phyloP scores from a whole-genome alignment of 1,139 yeast species.

The Hansenula lynferdii region DNA sequence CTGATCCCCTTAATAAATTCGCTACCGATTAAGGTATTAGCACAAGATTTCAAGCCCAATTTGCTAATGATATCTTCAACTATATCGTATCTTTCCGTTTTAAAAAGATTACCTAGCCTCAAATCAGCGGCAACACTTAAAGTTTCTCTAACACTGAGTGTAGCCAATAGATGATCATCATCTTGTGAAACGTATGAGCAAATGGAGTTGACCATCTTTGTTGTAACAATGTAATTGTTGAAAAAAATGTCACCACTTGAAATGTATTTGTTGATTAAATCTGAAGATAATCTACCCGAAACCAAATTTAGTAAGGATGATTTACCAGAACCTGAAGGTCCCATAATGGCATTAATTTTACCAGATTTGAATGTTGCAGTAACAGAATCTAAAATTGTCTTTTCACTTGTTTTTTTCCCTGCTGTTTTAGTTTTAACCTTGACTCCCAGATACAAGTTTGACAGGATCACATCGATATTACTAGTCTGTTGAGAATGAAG shows the following conservation, averaged over 20 bases:
- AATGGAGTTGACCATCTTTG: constrained; percentile 44
- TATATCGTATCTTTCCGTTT: constrained; percentile 25
- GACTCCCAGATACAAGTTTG: constrained; percentile 3
- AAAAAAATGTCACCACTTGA: constrained; percentile 38
- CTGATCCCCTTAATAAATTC: constrained; percentile 73
- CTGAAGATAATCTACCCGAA: constrained; percentile 55
- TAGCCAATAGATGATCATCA: constrained; percentile 65
- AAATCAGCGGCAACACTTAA: constrained; percentile 66
- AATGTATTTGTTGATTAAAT: constrained; percentile 27
- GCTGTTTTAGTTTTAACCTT: constrained; percentile 4
- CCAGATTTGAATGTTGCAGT: constrained; percentile 58
- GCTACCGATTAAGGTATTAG: constrained; percentile 71
- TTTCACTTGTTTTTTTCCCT: constrained; percentile 5
- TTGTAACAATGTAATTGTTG: constrained; percentile 37
- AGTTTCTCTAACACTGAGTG: constrained; percentile 76
- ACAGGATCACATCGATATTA: constrained; percentile 2
- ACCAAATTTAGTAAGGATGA: constrained; percentile 66
- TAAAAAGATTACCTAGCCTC: constrained; percentile 38
- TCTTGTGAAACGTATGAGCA: constrained; percentile 80
- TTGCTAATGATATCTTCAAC: constrained; percentile 55
- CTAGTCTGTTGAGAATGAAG: background rate
- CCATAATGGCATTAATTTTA: constrained; percentile 74
- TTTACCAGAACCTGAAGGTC: constrained; percentile 88
- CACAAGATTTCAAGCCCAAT: constrained; percentile 75
- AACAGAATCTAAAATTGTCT: constrained; percentile 41